phyloP scores from a whole-genome alignment of 176 grass and related monocot genomes.

The Musa acuminata region DNA sequence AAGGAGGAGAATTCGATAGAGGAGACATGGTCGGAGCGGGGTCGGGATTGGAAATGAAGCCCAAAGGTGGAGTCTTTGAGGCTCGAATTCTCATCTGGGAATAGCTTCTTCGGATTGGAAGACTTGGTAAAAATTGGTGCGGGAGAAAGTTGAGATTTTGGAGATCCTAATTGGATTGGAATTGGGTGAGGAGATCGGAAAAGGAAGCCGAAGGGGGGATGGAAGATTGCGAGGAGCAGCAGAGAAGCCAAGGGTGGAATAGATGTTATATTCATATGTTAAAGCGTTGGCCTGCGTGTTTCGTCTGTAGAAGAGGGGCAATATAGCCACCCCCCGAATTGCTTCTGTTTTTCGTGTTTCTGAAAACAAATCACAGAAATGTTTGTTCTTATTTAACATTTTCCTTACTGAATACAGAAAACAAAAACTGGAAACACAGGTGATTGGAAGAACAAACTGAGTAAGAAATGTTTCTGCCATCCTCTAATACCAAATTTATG shows the following conservation, averaged over 20 bases:
- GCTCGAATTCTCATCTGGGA: conserved; percentile 20
- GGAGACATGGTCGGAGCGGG: neutral
- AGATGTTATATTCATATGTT: neutral
- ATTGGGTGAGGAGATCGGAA: neutral
- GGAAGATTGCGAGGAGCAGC: neutral
- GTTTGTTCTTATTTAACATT: neutral
- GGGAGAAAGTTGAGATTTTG: neutral
- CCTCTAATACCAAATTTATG: too few species aligned
- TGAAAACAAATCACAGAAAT: neutral
- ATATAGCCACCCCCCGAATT: neutral
- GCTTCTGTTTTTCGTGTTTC: neutral
- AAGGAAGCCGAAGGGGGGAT: neutral
- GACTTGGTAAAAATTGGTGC: neutral
- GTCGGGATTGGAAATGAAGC: neutral
- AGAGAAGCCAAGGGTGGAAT: conserved; percentile 3
- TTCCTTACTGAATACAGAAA: too few species aligned
- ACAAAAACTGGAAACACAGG: too few species aligned
- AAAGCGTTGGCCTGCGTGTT: neutral
- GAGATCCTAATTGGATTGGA: neutral
- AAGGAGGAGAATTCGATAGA: neutral
- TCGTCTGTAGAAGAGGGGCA: neutral
- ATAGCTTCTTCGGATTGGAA: conserved; percentile 6
- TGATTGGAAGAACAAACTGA: too few species aligned
- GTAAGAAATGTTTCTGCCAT: too few species aligned
- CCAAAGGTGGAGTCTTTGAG: conserved; percentile 14